These are phyloP conservation scores for Salicornia ramosissima DNA, from an alignment of 148 eudicot genomes.

Conservation along the genomic window DNA sequence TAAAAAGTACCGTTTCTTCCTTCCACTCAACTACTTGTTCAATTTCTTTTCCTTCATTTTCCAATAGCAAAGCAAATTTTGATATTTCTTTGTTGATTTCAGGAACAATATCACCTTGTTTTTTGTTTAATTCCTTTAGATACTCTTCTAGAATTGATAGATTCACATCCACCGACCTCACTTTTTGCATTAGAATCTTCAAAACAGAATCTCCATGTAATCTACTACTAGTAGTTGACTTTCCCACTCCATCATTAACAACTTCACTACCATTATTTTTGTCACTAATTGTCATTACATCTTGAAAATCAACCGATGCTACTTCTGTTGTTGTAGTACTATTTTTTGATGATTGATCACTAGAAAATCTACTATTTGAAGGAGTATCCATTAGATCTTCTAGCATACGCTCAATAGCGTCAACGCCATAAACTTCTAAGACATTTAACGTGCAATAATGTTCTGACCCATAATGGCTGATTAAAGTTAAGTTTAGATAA, in stretches of 20 bases:
- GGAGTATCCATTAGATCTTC: conserved; percentile 77
- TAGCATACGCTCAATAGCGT: conserved; percentile 91
- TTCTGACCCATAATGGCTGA: conserved; percentile 78
- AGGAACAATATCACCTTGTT: conserved; percentile 60
- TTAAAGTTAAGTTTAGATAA: conserved; percentile 62
- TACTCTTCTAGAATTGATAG: conserved; percentile 72
- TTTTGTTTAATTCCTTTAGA: conserved; percentile 57
- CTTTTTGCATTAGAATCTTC: conserved; percentile 83
- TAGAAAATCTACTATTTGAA: conserved; percentile 31
- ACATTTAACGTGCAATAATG: conserved; percentile 83
- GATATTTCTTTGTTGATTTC: conserved; percentile 58
- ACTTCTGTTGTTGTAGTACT: conserved; percentile 43
- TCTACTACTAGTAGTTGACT: conserved; percentile 65
- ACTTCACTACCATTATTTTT: conserved; percentile 33
- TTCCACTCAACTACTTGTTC: conserved; percentile 66
- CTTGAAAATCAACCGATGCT: conserved; percentile 33
- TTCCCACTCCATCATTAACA: conserved; percentile 30
- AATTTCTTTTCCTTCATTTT: conserved; percentile 49
- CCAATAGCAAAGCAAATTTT: conserved; percentile 41
- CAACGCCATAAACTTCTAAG: conserved; percentile 82
- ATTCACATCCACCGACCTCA: conserved; percentile 71
- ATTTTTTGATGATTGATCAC: conserved; percentile 29
- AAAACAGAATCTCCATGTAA: conserved; percentile 72
- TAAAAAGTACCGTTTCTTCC: conserved; percentile 44
- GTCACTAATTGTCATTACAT: conserved; percentile 23